These are phyloP conservation scores for Debaryomycetaceae sp. DNA, from an alignment of 1,139 yeast genomes.

Conservation along the genomic window DNA sequence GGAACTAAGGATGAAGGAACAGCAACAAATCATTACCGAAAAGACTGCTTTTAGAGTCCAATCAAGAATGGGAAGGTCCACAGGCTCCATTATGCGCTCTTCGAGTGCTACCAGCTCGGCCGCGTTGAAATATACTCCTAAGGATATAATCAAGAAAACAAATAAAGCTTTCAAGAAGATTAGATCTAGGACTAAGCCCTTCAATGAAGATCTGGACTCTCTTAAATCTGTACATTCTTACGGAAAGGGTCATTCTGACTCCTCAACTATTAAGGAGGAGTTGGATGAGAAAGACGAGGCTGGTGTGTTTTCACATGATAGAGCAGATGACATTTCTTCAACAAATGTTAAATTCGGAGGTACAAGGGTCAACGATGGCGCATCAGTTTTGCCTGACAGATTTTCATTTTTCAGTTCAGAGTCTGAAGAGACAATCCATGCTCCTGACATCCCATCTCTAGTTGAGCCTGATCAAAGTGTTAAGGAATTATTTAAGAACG, in stretches of 20 bases:
- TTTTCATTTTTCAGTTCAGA: constrained; percentile 81
- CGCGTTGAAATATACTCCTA: constrained; percentile 62
- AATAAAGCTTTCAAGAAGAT: constrained; percentile 8
- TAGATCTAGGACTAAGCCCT: constrained; percentile 4
- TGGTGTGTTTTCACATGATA: not conserved
- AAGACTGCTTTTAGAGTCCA: constrained; percentile 23
- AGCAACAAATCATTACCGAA: constrained; percentile 30
- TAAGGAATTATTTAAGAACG: constrained; percentile 57
- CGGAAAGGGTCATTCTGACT: constrained; percentile 11
- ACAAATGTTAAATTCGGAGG: constrained; percentile 35
- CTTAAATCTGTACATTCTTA: constrained; percentile 4
- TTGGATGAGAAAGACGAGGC: constrained; percentile 11
- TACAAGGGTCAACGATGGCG: constrained; percentile 26
- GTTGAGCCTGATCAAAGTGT: constrained; percentile 63
- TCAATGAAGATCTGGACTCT: constrained; percentile 5
- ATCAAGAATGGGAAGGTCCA: constrained; percentile 11
- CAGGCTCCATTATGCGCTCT: constrained; percentile 19
- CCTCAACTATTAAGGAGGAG: constrained; percentile 23
- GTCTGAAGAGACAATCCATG: constrained; percentile 82
- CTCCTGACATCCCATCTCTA: constrained; percentile 78
- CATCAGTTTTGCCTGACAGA: constrained; percentile 52
- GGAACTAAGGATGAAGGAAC: constrained; percentile 21
- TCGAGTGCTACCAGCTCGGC: constrained; percentile 30
- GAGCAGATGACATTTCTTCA: constrained; percentile 12
- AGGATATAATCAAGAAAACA: constrained; percentile 27